Evolutionary conservation across 108 stramenopile species (phyloP).

Genomic region (Conticribra weissflogii): DNA sequence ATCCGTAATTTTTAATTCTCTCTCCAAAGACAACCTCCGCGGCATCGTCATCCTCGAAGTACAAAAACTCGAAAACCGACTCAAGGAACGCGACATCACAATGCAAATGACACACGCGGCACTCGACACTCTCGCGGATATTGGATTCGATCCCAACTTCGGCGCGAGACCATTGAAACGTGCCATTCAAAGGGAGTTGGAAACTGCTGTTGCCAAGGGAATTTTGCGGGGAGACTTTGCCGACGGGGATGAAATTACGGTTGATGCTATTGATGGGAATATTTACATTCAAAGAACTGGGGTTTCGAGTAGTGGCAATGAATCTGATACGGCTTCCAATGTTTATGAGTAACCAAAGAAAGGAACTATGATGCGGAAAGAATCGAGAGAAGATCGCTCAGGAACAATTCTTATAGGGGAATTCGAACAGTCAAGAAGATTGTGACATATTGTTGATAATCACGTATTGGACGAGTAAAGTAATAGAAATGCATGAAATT

Average conservation of each 20-base stretch:
- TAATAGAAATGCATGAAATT: too few relatives aligned
- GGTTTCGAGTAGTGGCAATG: slow-evolving; percentile 15
- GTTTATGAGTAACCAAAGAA: slow-evolving; percentile 5
- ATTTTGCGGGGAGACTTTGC: slow-evolving; percentile 75
- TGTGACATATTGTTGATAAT: too few relatives aligned
- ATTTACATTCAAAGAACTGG: slow-evolving; percentile 39
- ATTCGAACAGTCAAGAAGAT: too few relatives aligned
- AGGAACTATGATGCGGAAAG: too few relatives aligned
- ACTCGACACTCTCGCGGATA: slow-evolving; percentile 74
- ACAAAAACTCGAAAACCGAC: slow-evolving; percentile 65
- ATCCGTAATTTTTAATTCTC: slow-evolving; percentile 94
- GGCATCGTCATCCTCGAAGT: slow-evolving; percentile 90
- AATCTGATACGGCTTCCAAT: slow-evolving; percentile 3
- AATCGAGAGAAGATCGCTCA: too few relatives aligned
- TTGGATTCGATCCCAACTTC: slow-evolving; percentile 94
- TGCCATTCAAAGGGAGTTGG: slow-evolving; percentile 96
- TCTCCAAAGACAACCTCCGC: slow-evolving; percentile 83
- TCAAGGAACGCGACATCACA: slow-evolving; percentile 70
- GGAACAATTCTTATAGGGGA: too few relatives aligned
- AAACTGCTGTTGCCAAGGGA: slow-evolving; percentile 89
- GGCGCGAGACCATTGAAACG: slow-evolving; percentile 97
- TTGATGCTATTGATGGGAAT: slow-evolving; percentile 41
- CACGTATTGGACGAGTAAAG: too few relatives aligned
- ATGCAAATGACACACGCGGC: slow-evolving; percentile 69
- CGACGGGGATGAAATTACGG: slow-evolving; percentile 81